These are phyloP conservation scores for Xylaria acuta DNA, from an alignment of 495 filamentous ascomycete genomes.

Conservation along the genomic window DNA sequence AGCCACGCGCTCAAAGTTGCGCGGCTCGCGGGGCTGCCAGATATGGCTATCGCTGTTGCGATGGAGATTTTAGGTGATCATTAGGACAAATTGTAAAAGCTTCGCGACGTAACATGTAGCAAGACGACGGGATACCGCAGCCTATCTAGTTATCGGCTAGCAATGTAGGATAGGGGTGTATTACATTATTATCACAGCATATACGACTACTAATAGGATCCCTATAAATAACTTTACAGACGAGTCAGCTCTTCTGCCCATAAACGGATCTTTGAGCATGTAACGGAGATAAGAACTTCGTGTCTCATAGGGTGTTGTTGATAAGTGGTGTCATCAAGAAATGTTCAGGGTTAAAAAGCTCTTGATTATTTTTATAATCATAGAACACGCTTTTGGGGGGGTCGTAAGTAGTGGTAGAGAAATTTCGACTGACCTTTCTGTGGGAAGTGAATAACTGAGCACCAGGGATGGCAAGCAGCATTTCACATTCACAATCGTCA, in stretches of 20 bases:
- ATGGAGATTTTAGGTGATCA: constrained; percentile 28
- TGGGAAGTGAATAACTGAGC: constrained; percentile 18
- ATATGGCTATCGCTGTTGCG: constrained; percentile 64
- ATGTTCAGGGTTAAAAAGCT: constrained; percentile 65
- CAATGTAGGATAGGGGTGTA: neutral
- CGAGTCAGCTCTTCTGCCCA: neutral
- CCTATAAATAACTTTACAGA: neutral
- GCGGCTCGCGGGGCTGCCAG: constrained; percentile 77
- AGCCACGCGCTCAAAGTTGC: constrained; percentile 95
- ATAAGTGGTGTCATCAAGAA: constrained; percentile 53
- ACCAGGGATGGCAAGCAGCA: constrained; percentile 27
- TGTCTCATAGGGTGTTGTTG: constrained; percentile 59
- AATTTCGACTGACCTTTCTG: constrained; percentile 51
- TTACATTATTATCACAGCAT: neutral
- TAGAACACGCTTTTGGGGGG: constrained; percentile 44
- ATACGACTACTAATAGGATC: neutral
- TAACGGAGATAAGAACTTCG: constrained; percentile 36
- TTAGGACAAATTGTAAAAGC: neutral
- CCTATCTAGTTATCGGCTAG: neutral
- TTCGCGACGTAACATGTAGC: too few species aligned
- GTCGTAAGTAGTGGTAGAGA: constrained; percentile 23
- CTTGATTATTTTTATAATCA: constrained; percentile 59
- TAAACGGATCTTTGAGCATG: constrained; percentile 9
- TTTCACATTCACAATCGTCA: constrained; percentile 28
- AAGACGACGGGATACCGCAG: neutral